Conservation (phyloP, 2,329 filamentous ascomycete genomes). For the Colletotrichum plurivorum region DNA sequence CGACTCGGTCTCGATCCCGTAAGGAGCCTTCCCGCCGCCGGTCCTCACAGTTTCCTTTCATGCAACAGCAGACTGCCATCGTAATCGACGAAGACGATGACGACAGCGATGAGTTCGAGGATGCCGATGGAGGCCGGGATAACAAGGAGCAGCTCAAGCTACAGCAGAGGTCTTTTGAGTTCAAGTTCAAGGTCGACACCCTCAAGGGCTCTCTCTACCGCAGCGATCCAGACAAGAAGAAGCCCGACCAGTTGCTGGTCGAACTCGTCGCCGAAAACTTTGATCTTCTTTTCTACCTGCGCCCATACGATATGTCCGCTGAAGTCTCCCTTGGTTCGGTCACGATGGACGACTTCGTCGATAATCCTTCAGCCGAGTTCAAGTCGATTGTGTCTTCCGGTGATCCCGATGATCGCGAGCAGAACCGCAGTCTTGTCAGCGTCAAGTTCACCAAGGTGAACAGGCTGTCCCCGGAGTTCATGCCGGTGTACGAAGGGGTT, state of each 20-base stretch:
- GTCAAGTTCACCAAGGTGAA: constrained; percentile 94
- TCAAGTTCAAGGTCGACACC: constrained; percentile 96
- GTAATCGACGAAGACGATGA: constrained; percentile 84
- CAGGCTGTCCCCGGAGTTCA: constrained; percentile 91
- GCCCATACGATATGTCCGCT: constrained; percentile 92
- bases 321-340: constrained; percentile 90
- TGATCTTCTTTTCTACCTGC: constrained; percentile 86
- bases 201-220: constrained; percentile 93
- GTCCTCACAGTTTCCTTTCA: constrained; percentile 82
- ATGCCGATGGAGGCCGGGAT: constrained; percentile 71
- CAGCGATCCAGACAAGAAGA: constrained; percentile 83
- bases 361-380: constrained; percentile 89
- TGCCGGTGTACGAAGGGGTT: constrained; percentile 91
- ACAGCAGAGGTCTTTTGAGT: constrained; percentile 93
- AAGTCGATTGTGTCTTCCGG: constrained; percentile 96
- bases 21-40: constrained; percentile 67
- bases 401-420: constrained; percentile 78
- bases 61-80: constrained; percentile 80
- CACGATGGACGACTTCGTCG: constrained; percentile 94
- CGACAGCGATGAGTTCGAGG: constrained; percentile 75
- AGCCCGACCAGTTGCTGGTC: constrained; percentile 85
- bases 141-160: constrained; percentile 74
- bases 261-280: constrained; percentile 94
- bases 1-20: constrained; percentile 59
- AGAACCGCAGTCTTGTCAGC: constrained; percentile 85